phyloP scores from a whole-genome alignment of 305 asterid genomes.

The Fraxinus sp. region DNA sequence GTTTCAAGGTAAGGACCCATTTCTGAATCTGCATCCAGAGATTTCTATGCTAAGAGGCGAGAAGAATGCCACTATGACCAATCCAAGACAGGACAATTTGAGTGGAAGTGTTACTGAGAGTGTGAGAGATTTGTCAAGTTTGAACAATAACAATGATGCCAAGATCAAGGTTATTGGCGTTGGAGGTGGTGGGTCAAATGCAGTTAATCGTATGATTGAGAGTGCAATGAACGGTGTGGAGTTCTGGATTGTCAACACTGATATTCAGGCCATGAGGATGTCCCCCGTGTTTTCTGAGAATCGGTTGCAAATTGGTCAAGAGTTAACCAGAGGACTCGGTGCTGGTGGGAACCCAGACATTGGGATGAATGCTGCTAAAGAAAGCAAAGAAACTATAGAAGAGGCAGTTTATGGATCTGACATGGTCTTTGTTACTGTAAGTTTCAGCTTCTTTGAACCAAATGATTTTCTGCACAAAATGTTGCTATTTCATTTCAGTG shows the following conservation, averaged over 20 bases:
- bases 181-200: conserved; percentile 99
- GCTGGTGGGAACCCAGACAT: conserved; percentile 36
- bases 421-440: conserved; percentile 10
- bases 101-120: conserved; percentile 58
- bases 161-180: conserved; percentile 75
- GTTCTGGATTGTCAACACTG: conserved; percentile 8
- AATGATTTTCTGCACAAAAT: background rate
- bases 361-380: conserved; percentile 34
- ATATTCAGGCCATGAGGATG: conserved; percentile 5
- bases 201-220: conserved; percentile 47
- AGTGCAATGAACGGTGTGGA: conserved; percentile 9
- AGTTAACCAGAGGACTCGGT: conserved; percentile 34
- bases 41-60: conserved; percentile 88
- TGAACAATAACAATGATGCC: conserved; percentile 44
- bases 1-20: conserved; percentile 65
- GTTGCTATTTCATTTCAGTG: background rate
- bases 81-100: conserved; percentile 50
- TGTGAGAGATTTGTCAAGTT: conserved; percentile 31
- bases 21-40: conserved; percentile 87
- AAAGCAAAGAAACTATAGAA: conserved; percentile 32
- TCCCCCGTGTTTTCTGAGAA: conserved; percentile 23
- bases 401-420: conserved; percentile 24
- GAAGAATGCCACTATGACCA: conserved; percentile 41
- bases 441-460: background rate
- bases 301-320: conserved; percentile 30